These are phyloP conservation scores for Zymoseptoria brevis DNA, from an alignment of 2,329 filamentous ascomycete species.

Conservation along the genomic window DNA sequence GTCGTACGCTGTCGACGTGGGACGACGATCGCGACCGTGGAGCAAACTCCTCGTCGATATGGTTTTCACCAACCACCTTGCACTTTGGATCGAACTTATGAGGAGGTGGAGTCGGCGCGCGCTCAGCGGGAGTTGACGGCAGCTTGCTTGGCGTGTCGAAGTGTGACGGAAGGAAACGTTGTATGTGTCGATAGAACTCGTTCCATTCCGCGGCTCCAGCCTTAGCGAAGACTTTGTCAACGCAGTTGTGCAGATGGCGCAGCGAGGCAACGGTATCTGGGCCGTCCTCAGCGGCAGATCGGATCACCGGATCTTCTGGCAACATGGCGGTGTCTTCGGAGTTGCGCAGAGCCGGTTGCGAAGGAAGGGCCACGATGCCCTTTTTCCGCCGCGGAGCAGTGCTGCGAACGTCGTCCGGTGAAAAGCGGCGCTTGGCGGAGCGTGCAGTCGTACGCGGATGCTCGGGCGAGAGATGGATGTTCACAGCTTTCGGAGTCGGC, in stretches of 20 bases:
- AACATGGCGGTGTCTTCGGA: conserved; percentile 2
- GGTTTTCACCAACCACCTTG: not conserved
- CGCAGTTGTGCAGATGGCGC: not conserved
- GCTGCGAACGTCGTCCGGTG: not conserved
- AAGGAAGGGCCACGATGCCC: not conserved
- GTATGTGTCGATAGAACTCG: not conserved
- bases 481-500: conserved; percentile 1
- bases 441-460: not conserved
- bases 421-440: not conserved
- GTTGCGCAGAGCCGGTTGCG: not conserved
- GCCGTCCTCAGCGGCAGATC: not conserved
- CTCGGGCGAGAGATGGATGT: not conserved
- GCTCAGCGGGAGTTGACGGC: not conserved
- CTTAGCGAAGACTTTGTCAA: not conserved
- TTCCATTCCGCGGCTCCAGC: not conserved
- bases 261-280: not conserved
- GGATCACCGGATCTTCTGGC: not conserved
- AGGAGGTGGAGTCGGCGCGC: not conserved
- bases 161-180: not conserved
- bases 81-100: not conserved
- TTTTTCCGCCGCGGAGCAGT: not conserved
- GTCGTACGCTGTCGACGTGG: not conserved
- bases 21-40: not conserved
- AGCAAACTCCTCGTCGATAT: not conserved
- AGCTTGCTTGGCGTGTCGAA: not conserved